phyloP scores from a whole-genome alignment of 2,329 filamentous ascomycete genomes.

The Westerdykella aurantiaca region DNA sequence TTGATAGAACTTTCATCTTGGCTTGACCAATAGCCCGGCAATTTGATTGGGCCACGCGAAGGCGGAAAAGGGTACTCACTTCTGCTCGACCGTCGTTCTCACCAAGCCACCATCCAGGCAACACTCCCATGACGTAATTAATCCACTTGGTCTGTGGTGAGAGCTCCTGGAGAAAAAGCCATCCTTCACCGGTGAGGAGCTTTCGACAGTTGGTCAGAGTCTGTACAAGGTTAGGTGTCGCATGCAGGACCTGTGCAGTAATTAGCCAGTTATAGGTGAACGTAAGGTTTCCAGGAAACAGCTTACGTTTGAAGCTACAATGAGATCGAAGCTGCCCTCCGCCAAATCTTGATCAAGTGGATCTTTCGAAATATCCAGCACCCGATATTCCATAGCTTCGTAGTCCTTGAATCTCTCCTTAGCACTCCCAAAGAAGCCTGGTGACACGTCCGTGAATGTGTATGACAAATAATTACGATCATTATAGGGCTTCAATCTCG shows the following conservation, averaged over 20 bases:
- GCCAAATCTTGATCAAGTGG: conserved; percentile 4
- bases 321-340: conserved; percentile 15
- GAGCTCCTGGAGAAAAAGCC: conserved; percentile 41
- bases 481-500: too few relatives aligned
- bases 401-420: conserved; percentile 4
- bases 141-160: conserved; percentile 11
- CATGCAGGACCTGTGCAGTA: conserved; percentile 4
- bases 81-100: too few relatives aligned
- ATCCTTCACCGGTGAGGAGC: conserved; percentile 35
- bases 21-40: too few relatives aligned
- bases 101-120: conserved; percentile 38
- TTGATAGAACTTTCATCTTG: too few relatives aligned
- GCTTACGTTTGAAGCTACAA: conserved; percentile 12
- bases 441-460: conserved; percentile 8
- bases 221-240: conserved; percentile 4
- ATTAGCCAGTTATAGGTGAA: too few relatives aligned
- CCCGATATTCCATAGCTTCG: conserved; percentile 3
- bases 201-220: conserved; percentile 7
- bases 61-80: too few relatives aligned
- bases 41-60: too few relatives aligned
- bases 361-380: conserved; percentile 7
- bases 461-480: too few relatives aligned
- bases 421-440: conserved; percentile 1
- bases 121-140: conserved; percentile 20
- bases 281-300: too few relatives aligned